A percentile compares a stretch with the other conserved stretches of the same genome.
Conservation (phyloP, 371 early-diverging fungal genomes). For the Mucor plumbeus region DNA sequence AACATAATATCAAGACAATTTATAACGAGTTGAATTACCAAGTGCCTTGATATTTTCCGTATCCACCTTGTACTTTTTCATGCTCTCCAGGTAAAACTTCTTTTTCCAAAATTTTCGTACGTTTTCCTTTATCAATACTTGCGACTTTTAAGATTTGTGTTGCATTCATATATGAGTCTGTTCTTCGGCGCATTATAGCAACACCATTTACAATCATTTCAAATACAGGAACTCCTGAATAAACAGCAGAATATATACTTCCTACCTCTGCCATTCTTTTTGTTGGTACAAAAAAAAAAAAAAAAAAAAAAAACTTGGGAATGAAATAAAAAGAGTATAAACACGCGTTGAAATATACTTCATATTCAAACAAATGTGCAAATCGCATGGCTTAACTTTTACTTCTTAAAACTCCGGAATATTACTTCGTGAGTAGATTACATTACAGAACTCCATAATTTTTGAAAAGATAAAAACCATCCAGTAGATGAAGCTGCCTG, state of each 20-base stretch:
- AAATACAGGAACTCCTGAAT: constrained; percentile 86
- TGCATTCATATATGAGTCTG: constrained; percentile 92
- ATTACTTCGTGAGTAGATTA: too few species aligned
- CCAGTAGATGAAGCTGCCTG: too few species aligned
- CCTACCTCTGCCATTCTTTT: constrained; percentile 23
- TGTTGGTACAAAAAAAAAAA: neutral
- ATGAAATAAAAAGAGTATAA: too few species aligned
- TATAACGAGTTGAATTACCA: constrained; percentile 55
- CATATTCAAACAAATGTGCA: too few species aligned
- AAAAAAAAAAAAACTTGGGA: neutral
- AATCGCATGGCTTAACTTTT: too few species aligned
- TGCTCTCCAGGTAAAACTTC: constrained; percentile 84
- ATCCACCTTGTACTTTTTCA: constrained; percentile 98
- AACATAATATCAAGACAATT: neutral
- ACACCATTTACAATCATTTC: constrained; percentile 83
- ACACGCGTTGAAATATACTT: too few species aligned
- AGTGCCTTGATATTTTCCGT: constrained; percentile 97
- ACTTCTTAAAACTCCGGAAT: too few species aligned
- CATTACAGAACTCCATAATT: too few species aligned
- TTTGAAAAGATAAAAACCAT: too few species aligned
- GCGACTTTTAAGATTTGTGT: constrained; percentile 98
- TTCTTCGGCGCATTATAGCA: constrained; percentile 90
- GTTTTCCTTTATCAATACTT: constrained; percentile 87
- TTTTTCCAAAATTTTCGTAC: constrained; percentile 93
- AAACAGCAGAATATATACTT: constrained; percentile 72